phyloP scores from a whole-genome alignment of 176 grass and related monocot species.

The Zea mays region DNA sequence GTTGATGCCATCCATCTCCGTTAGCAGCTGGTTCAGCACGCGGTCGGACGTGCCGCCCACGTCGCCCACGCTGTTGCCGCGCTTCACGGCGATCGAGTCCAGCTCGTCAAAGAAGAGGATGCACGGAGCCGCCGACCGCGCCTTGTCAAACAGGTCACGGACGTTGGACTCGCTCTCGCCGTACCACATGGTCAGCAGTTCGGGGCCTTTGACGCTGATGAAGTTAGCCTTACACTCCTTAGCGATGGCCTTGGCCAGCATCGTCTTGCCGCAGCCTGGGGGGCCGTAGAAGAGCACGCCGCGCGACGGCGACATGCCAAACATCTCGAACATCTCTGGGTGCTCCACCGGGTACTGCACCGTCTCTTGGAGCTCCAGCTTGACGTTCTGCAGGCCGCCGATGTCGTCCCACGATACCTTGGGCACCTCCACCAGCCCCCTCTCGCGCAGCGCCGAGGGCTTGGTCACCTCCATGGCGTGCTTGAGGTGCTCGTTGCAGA shows the following conservation, averaged over 20 bases:
- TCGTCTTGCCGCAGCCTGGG: conserved; percentile 50
- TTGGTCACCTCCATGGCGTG: conserved; percentile 31
- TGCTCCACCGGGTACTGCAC: conserved; percentile 58
- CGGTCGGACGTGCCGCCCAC: conserved; percentile 30
- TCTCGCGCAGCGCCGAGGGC: conserved; percentile 18
- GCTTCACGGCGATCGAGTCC: conserved; percentile 43
- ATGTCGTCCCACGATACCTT: conserved; percentile 58
- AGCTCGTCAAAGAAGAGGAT: conserved; percentile 61
- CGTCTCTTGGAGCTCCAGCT: conserved; percentile 55
- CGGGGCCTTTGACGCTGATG: conserved; percentile 57
- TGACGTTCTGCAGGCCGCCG: conserved; percentile 53
- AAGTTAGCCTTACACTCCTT: conserved; percentile 52
- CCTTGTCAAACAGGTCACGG: conserved; percentile 50
- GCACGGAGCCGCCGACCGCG: conserved; percentile 42
- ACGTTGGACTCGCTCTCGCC: conserved; percentile 61
- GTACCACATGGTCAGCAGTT: conserved; percentile 60
- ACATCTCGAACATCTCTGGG: conserved; percentile 52
- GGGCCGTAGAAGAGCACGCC: conserved; percentile 57
- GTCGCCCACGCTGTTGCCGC: conserved; percentile 42
- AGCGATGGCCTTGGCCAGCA: conserved; percentile 54
- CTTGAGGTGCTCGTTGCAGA: conserved; percentile 15
- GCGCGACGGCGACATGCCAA: conserved; percentile 54
- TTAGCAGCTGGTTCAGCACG: conserved; percentile 50
- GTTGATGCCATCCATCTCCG: conserved; percentile 61
- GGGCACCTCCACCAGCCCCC: conserved; percentile 48